Evolutionary conservation across 306 rosid species (phyloP), one percentile per base, ranked within the genome.

Genomic region (Gillenia trifoliata): DNA sequence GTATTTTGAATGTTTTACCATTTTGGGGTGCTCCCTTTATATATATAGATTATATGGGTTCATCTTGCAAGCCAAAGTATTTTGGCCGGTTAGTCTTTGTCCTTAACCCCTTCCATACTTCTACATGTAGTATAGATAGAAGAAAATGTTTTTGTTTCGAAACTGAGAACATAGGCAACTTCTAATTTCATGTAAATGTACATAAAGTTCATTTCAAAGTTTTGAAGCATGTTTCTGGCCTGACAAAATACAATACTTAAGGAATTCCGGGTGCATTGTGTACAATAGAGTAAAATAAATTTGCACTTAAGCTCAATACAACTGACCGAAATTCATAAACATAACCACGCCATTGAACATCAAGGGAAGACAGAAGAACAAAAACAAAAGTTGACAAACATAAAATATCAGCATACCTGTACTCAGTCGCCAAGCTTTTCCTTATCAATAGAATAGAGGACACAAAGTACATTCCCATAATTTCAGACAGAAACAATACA

Each of bases 391-490:
- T 45, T 22, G 16, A 50, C 45, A 72, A 57, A 29, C 49, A 72
- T 54, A 49, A 70, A 71, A 63, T 68, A 61, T 74, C 17, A 75
- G 69, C 73, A 25, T 91, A 94, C 98, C 98, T 88, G 86, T 94
- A 94, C 71, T 94, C 96, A 55, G 97, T 94, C 38, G 99, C 97
- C 82, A 94, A 85, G 87, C 98, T 94, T 84, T 94, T 94, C 79
- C 99, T 92, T 78, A 94, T 94, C 83, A 94, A 84, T 73, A 94
- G 99, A 82, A 94, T 92, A 66, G 99, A 94, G 59, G 99, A 94
- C 68, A 94, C 61, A 65, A 94, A 94, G 81, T 94, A 92, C 96
- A 90, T 92, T 84, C 99, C 99, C 99, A 94, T 94, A 62, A 94
- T 92, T 86, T 92, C 99, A 1, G 97, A 92, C 64, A 94, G 87